phyloP scores from a whole-genome alignment of 306 rosid species.

The Prunus armeniaca region DNA sequence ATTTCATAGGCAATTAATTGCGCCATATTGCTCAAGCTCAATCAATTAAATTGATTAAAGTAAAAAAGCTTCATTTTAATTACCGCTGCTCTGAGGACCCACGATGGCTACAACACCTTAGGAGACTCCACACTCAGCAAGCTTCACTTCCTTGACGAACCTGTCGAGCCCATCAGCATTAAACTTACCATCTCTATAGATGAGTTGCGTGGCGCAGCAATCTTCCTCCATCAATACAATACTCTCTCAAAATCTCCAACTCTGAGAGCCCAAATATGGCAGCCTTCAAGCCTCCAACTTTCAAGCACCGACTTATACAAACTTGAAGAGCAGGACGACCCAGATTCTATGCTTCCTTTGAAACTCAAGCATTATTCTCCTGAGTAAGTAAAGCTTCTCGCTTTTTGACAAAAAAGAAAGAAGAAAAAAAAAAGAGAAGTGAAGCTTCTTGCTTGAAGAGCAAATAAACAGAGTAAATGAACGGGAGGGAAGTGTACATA shows the following conservation, averaged over 20 bases:
- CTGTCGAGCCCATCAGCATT: conserved; percentile 54
- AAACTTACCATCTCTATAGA: conserved; percentile 63
- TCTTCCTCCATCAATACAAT: conserved; percentile 43
- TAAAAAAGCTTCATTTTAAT: neutral
- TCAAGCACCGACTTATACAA: neutral
- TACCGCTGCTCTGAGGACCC: conserved; percentile 97
- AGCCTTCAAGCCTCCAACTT: neutral
- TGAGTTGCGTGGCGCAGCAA: conserved; percentile 64
- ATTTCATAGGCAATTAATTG: neutral
- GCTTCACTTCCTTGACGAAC: conserved; percentile 41
- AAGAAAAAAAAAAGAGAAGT: too few relatives aligned
- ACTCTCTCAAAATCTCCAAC: neutral
- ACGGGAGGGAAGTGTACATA: too few relatives aligned
- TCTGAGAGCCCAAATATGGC: neutral
- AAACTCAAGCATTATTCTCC: neutral
- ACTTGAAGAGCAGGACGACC: neutral
- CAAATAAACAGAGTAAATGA: too few relatives aligned
- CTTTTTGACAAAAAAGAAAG: too few relatives aligned
- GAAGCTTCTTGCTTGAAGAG: too few relatives aligned
- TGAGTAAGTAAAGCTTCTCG: too few relatives aligned
- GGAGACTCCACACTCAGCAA: conserved; percentile 64
- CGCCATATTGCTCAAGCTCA: neutral
- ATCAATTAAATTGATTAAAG: neutral
- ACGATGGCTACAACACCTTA: conserved; percentile 78
- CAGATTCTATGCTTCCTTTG: conserved; percentile 9